Conservation (phyloP, 768 basidiomycete species). For the Mycena vulgaris region DNA sequence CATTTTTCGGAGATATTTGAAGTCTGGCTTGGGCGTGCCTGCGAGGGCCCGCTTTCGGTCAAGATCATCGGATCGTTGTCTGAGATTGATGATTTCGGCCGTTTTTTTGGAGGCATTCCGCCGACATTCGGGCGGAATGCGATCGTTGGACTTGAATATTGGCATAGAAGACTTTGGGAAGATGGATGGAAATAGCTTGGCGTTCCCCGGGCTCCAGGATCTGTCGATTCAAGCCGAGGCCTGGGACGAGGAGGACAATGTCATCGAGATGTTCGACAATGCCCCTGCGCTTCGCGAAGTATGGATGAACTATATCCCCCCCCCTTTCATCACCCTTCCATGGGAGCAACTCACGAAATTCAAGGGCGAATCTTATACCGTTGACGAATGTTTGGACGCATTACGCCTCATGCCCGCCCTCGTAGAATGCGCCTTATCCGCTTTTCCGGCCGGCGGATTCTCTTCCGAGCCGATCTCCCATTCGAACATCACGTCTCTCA, state of each 20-base stretch:
- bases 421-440: slow-evolving; percentile 4
- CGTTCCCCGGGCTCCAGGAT: not conserved
- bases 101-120: not conserved
- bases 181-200: not conserved
- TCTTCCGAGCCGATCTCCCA: not conserved
- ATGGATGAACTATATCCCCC: not conserved
- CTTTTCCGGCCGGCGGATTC: not conserved
- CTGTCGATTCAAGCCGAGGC: not conserved
- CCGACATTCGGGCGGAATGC: not conserved
- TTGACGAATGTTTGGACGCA: not conserved
- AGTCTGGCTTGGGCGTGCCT: slow-evolving; percentile 9
- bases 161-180: not conserved
- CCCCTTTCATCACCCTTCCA: slow-evolving; percentile 3
- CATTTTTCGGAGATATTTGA: not conserved
- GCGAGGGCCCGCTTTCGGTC: slow-evolving; percentile 6
- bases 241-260: not conserved
- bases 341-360: slow-evolving; percentile 27
- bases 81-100: not conserved
- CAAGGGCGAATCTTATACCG: slow-evolving; percentile 10
- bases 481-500: slow-evolving; percentile 4
- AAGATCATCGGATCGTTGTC: not conserved
- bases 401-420: slow-evolving; percentile 13
- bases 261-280: not conserved
- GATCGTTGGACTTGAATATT: not conserved
- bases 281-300: slow-evolving; percentile 5